Evolutionary conservation across 768 basidiomycete species (phyloP), one percentile per base, ranked within the genome.

Genomic region (Trametes cubensis): DNA sequence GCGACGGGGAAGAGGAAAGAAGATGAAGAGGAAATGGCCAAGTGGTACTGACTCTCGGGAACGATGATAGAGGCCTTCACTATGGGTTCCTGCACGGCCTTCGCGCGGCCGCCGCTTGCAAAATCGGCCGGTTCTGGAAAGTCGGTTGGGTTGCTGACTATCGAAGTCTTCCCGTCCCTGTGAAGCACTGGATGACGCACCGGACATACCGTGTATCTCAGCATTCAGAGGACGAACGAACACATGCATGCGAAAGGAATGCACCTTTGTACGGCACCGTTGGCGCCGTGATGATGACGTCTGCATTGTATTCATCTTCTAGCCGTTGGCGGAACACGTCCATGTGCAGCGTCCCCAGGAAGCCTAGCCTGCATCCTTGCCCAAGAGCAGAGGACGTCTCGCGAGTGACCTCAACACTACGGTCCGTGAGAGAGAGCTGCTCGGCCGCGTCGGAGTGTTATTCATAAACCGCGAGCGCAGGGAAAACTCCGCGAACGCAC

Each of bases 281-380:
- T 1, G 97, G 97, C 3, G 95, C 90, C 13, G 97, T 99, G 58
- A 98, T 85, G 67, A 98, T 94, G 60, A 98, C 87, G 69, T 90
- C 94, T 34, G 95, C 92, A 60, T 94, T 88, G 67, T 97, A 94
- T 73, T 99, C 97, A 68, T 99, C 97, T 74, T 98, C 97, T 4
- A 99, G 79, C 15, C 97, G 85, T 72, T 99, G 97, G 21, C 95
- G 88, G 75, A 94, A 94, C 41, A 95, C 91, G 68, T 96, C 92
- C 92, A 98, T 95, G 71, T 99, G 97, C 60, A 99, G 76, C 6
- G 94, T 93, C 1, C 97, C 97, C 11, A 98, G 81, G 74, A 98
- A 99, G 0, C 97, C 97, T 6, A 99, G 83, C 46, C 97, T 85
- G 71, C 89, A 94, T 8, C 97, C 97, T 77, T 97, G 95, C 1